phyloP scores from a whole-genome alignment of 441 rosid genomes.

The Geranium incanum region DNA sequence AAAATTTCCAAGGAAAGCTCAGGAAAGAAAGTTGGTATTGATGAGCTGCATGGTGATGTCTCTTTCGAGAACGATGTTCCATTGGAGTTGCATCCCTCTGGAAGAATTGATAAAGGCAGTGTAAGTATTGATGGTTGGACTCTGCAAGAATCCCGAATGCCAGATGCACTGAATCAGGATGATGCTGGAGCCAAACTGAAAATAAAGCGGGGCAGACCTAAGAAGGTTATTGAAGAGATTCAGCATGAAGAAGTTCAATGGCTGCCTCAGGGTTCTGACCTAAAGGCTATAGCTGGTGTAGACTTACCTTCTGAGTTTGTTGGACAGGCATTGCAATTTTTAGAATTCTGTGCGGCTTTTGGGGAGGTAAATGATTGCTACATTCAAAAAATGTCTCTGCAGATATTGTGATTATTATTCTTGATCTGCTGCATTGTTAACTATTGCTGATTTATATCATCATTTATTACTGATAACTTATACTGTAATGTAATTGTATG shows the following conservation, averaged over 20 bases:
- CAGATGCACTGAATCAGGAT: slow-evolving; percentile 17
- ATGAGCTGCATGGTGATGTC: slow-evolving; percentile 4
- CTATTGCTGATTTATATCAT: not conserved
- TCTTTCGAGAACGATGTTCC: not conserved
- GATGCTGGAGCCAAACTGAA: slow-evolving; percentile 23
- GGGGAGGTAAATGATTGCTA: slow-evolving; percentile 34
- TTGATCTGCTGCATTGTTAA: not conserved
- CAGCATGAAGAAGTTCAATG: slow-evolving; percentile 25
- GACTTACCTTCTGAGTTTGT: slow-evolving; percentile 40
- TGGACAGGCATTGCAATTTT: slow-evolving; percentile 55
- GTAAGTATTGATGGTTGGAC: slow-evolving; percentile 4
- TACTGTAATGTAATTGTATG: not conserved
- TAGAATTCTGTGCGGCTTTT: slow-evolving; percentile 68
- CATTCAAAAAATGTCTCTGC: not conserved
- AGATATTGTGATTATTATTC: slow-evolving; percentile 8
- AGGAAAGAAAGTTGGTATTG: slow-evolving; percentile 11
- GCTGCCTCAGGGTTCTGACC: slow-evolving; percentile 42
- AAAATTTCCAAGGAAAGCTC: slow-evolving; percentile 19
- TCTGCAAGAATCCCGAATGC: slow-evolving; percentile 7
- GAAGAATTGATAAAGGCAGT: not conserved
- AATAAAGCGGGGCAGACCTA: slow-evolving; percentile 7
- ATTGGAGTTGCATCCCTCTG: not conserved
- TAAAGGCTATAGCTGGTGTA: slow-evolving; percentile 40
- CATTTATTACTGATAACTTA: not conserved
- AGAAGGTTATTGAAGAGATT: slow-evolving; percentile 11